These are phyloP conservation scores for Fragaria nilgerrensis DNA, from an alignment of 306 rosid genomes.

Conservation along the genomic window DNA sequence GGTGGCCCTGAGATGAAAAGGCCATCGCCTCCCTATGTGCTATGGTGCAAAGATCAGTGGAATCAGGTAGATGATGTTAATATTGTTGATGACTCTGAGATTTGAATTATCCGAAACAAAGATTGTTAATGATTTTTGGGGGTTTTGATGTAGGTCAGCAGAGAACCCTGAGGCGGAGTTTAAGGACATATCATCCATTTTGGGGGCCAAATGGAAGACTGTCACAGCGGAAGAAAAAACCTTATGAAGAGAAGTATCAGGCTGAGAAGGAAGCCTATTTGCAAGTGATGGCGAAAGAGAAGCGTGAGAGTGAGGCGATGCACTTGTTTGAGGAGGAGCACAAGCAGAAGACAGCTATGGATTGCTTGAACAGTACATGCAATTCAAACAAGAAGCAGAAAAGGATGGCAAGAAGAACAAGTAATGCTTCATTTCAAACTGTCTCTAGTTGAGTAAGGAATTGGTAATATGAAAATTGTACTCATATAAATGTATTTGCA, in stretches of 20 bases:
- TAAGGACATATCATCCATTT: conserved; percentile 62
- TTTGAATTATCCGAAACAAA: neutral
- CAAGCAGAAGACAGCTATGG: conserved; percentile 89
- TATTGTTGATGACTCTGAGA: neutral
- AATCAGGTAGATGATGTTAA: conserved; percentile 46
- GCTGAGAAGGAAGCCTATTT: conserved; percentile 73
- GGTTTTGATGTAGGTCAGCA: conserved; percentile 56
- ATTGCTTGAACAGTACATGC: conserved; percentile 87
- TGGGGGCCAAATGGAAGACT: conserved; percentile 89
- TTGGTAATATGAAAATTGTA: conserved; percentile 2
- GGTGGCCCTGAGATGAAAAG: conserved; percentile 60
- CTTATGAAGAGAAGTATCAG: conserved; percentile 76
- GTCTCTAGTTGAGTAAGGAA: neutral
- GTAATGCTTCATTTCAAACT: conserved; percentile 21
- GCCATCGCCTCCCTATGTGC: conserved; percentile 74
- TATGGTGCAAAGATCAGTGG: conserved; percentile 94
- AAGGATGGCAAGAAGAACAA: conserved; percentile 60
- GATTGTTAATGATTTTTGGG: neutral
- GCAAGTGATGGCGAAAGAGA: conserved; percentile 57
- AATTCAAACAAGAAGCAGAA: conserved; percentile 69
- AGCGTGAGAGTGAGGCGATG: conserved; percentile 90
- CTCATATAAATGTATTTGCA: conserved; percentile 13
- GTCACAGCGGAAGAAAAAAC: conserved; percentile 62
- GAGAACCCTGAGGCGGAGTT: conserved; percentile 83
- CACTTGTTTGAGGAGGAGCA: conserved; percentile 76